Base-by-base conservation (phyloP, 164 flowering plant genomes). In the Tetrastigma voinierianum region DNA sequence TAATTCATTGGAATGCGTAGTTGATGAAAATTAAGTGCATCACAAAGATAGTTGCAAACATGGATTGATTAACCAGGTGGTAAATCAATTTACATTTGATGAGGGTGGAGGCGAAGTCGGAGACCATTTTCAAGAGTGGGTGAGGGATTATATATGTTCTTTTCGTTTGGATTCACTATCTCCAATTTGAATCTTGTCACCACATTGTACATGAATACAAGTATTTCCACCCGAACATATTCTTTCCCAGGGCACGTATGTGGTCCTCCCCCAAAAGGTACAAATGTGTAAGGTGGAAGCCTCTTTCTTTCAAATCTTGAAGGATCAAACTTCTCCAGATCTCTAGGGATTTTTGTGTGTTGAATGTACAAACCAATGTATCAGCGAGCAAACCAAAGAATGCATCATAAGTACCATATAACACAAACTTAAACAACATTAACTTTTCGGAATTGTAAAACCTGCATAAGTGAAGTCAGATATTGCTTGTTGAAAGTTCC, bases 241-340 rank as follows among this genome's bases (percentile, higher is more conserved):
- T 82, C 86, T 58, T 73, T 80, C 10, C 87, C 85, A 0, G 86
- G 86, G 75, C 88, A 84, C 86, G 82, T 84, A 64, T 86, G 71
- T 1, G 87, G 87, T 0, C 87, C 85, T 60, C 85, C 87, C 0
- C 87, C 87, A 51, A 84, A 84, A 3, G 88, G 88, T 1, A 84
- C 83, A 23, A 71, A 84, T 7, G 88, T 80, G 78, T 78, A 85
- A 0, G 86, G 88, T 0, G 78, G 78, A 0, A 82, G 84, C 4
- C 85, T 84, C 0, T 17, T 14, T 10, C 89, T 86, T 18, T 82
- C 86, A 21, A 82, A 85, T 51, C 86, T 75, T 1, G 67, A 53
- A 1, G 86, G 89, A 9, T 85, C 88, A 56, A 84, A 82, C 43
- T 75, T 78, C 19, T 68, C 51, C 0, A 86, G 88, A 5, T 84